Conservation (phyloP, 1,284 basidiomycete genomes). For the Malassezia nana region DNA sequence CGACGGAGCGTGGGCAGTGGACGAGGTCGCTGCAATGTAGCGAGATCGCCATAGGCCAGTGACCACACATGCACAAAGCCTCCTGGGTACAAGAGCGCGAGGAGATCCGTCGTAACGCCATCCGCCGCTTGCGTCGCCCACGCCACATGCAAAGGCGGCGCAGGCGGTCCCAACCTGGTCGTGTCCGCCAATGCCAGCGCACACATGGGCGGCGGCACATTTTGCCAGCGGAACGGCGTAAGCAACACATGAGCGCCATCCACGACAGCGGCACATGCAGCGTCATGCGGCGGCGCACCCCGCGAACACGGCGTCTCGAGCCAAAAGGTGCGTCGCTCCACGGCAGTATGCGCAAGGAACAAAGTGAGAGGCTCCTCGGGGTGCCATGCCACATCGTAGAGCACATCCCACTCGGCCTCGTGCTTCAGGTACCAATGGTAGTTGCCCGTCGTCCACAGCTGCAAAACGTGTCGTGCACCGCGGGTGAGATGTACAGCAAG, state of each 20-base stretch:
- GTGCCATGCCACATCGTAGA: constrained; percentile 70
- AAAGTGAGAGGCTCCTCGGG: constrained; percentile 66
- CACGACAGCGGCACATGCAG: constrained; percentile 77
- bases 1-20: background rate
- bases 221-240: constrained; percentile 85
- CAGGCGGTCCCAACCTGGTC: background rate
- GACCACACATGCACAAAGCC: constrained; percentile 58
- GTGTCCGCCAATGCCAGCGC: constrained; percentile 1
- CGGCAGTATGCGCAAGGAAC: constrained; percentile 55
- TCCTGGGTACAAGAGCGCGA: constrained; percentile 59
- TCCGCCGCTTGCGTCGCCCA: constrained; percentile 56
- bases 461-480: constrained; percentile 51
- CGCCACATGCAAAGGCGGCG: constrained; percentile 46
- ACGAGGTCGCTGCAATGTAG: background rate
- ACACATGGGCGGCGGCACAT: constrained; percentile 90
- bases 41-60: constrained; percentile 29
- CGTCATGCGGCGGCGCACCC: constrained; percentile 62
- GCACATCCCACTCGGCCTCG: constrained; percentile 21
- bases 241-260: constrained; percentile 75
- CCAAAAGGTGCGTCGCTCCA: constrained; percentile 58
- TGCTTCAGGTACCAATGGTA: constrained; percentile 69
- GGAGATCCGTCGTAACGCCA: constrained; percentile 51
- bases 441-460: constrained; percentile 89
- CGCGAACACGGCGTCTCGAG: constrained; percentile 68
- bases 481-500: constrained; percentile 55